Percentiles rank a stretch among this genome's conserved stretches.
Evolutionary conservation across 805 yeast genomes (phyloP).

Genomic region (Saccharomycodes ludwigii): DNA sequence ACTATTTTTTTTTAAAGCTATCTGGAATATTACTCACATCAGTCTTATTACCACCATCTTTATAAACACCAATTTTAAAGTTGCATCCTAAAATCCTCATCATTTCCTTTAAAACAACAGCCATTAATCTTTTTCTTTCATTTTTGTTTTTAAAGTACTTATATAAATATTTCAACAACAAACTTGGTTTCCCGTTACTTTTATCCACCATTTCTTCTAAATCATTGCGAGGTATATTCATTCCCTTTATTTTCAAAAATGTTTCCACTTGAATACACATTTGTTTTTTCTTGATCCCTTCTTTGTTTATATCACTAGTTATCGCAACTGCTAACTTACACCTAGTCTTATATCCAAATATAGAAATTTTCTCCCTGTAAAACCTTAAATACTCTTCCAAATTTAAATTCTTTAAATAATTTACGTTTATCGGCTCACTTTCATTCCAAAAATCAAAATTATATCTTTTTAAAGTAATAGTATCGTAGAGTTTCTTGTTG

Average conservation of each 20-base stretch:
- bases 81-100: conserved; percentile 12
- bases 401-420: conserved; percentile 21
- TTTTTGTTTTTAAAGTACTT: conserved; percentile 31
- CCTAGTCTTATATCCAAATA: conserved; percentile 24
- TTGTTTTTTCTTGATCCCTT: conserved; percentile 25
- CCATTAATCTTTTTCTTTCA: conserved; percentile 26
- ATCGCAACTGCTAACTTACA: conserved; percentile 33
- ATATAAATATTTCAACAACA: conserved; percentile 29
- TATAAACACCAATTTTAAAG: not conserved
- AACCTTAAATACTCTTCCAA: conserved; percentile 25
- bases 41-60: not conserved
- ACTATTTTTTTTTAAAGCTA: too few relatives aligned
- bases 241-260: conserved; percentile 35
- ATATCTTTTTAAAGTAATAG: conserved; percentile 33
- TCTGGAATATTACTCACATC: not conserved
- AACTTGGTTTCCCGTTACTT: conserved; percentile 27
- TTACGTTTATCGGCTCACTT: conserved; percentile 24
- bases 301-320: conserved; percentile 24
- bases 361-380: conserved; percentile 24
- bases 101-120: conserved; percentile 24
- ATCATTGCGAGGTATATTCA: conserved; percentile 31
- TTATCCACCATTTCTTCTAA: conserved; percentile 27
- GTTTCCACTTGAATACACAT: conserved; percentile 30
- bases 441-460: conserved; percentile 26
- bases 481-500: conserved; percentile 40